Conservation (phyloP, 495 filamentous ascomycete genomes). For the Penicillium alfredii region DNA sequence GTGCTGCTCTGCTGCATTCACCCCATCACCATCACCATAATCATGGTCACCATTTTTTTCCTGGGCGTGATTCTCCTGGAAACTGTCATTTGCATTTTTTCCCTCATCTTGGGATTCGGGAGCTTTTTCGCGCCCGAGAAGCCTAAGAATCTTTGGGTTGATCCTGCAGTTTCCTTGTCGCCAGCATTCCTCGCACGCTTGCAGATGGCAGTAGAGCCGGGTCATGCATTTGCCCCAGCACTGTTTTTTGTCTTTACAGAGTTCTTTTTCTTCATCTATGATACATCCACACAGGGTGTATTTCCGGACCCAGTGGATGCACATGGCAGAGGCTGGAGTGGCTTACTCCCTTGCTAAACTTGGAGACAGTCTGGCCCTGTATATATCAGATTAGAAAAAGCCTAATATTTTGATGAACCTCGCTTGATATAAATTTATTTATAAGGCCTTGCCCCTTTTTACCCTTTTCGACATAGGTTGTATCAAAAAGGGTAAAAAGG, state of each 20-base stretch:
- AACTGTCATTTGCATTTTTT: background rate
- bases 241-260: background rate
- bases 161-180: slow-evolving; percentile 10
- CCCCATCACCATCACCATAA: too few species aligned
- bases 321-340: slow-evolving; percentile 10
- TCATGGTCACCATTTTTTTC: too few species aligned
- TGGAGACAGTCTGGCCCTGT: background rate
- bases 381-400: background rate
- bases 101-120: background rate
- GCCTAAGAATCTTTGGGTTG: background rate
- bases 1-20: background rate
- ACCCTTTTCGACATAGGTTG: too few species aligned
- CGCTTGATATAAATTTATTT: too few species aligned
- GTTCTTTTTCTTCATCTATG: slow-evolving; percentile 1
- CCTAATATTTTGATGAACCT: too few species aligned
- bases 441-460: too few species aligned
- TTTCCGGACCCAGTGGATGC: slow-evolving; percentile 9
- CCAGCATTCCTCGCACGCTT: slow-evolving; percentile 18
- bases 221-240: slow-evolving; percentile 10
- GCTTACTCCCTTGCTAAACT: background rate
- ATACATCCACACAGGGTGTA: slow-evolving; percentile 24
- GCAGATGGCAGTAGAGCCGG: slow-evolving; percentile 2
- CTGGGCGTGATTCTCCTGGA: too few species aligned
- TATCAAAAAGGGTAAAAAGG: too few species aligned
- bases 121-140: too few species aligned